Base-by-base conservation (phyloP, 257 asterid species). In the Phtheirospermum japonicum region DNA sequence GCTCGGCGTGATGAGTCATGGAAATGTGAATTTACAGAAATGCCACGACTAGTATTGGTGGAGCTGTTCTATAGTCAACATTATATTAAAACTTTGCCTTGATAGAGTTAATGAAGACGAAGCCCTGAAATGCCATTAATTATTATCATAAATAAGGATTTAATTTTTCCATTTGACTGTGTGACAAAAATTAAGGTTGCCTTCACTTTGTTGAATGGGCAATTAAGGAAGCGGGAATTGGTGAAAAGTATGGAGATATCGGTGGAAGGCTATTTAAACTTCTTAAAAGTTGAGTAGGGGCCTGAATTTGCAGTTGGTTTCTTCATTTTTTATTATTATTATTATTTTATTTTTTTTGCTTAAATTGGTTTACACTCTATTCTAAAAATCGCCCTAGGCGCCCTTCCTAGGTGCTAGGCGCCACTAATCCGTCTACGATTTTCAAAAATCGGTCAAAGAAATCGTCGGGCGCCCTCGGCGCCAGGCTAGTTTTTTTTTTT, bases 1-100 rank as follows among this genome's bases (percentile, higher is more conserved):
- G 61, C n/a, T n/a, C n/a, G n/a, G n/a, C n/a, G n/a, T n/a, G n/a
- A 39, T 49, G 52, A 67, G 66, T 49, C 40, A 61, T 61, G 63
- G 68, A 67, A 45, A 32, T 61, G 61, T 51, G 66, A 53, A 58
- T 64, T 37, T 55, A 55, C 46, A 54, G 3, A 13, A 39, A 33
- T 53, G 32, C 43, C 31, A 4, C 4, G 12, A 51, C 7, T 39
- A 42, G 1, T 60, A 40, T 10, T 23, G 54, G 30, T 32, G 13
- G 4, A 14, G 23, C 42, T 36, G 8, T 13, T 54, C 60, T 20
- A 28, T 65, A 33, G 60, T 63, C 67, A 68, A 45, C 53, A 50
- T 48, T 7, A 28, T 30, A 50, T 67, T 55, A 33, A 62, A 17
- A 59, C 14, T 23, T 33, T 43, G 53, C 20, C 17, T 45, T 45